Evolutionary conservation across 2,329 filamentous ascomycete genomes (phyloP).

Genomic region (Erysiphe neolycopersici): DNA sequence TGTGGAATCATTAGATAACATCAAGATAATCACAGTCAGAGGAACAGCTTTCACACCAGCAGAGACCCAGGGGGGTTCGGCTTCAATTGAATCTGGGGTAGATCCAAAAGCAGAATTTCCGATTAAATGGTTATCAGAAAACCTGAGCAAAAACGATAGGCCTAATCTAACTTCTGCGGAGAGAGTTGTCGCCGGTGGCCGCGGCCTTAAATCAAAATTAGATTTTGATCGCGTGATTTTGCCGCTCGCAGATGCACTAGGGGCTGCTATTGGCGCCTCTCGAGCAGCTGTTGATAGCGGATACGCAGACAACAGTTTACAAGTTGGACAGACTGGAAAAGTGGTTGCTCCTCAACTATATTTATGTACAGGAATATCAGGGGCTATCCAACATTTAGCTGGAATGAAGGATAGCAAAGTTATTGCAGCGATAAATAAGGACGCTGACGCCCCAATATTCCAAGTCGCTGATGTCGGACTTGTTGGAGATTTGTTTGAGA

Average conservation of each 20-base stretch:
- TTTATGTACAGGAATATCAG: constrained; percentile 82
- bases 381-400: constrained; percentile 90
- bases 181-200: constrained; percentile 76
- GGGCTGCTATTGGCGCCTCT: constrained; percentile 86
- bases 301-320: constrained; percentile 92
- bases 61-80: constrained; percentile 42
- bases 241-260: constrained; percentile 72
- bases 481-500: constrained; percentile 85
- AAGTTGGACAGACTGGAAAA: constrained; percentile 96
- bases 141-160: constrained; percentile 76
- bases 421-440: constrained; percentile 97
- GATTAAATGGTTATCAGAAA: constrained; percentile 81
- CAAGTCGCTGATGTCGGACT: constrained; percentile 91
- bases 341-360: constrained; percentile 93
- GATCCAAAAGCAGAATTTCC: constrained; percentile 52
- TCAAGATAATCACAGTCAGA: constrained; percentile 79
- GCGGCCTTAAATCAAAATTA: constrained; percentile 91
- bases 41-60: constrained; percentile 73
- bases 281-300: constrained; percentile 89
- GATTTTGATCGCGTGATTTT: constrained; percentile 87
- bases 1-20: constrained; percentile 61
- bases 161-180: constrained; percentile 78
- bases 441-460: constrained; percentile 90
- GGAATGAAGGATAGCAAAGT: constrained; percentile 99
- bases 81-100: constrained; percentile 54